Base-by-base conservation (phyloP, 805 yeast genomes). In the Lipomyces orientalis region DNA sequence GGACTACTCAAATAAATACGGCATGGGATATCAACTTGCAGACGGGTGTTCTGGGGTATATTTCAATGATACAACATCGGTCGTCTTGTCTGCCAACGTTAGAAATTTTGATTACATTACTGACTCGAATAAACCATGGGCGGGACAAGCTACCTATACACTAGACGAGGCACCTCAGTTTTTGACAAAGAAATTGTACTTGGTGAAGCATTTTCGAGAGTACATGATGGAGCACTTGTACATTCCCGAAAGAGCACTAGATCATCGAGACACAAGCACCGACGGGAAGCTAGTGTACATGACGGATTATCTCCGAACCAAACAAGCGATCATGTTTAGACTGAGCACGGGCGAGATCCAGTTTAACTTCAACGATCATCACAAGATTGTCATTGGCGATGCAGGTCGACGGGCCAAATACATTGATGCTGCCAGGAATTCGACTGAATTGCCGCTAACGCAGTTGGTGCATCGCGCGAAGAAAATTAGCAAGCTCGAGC, bases 351-450 rank as follows among this genome's bases (percentile, higher is more conserved):
- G 97, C 25, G 88, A 92, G 54, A 87, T 90, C 79, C 99, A 95
- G 79, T 93, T 93, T 81, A 95, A 95, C 80, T 95, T 95, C 80
- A 90, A 90, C 77, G 98, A 95, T 79, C 99, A 95, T 76, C 93
- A 90, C 79, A 95, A 95, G 79, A 80, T 93, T 64, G 88, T 96
- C 67, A 78, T 94, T 52, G 89, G 93, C 56, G 88, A 88, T 73
- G 82, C 86, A 64, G 98, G 97, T 29, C 83, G 85, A 68, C 86
- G 87, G 57, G 84, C 94, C 22, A 90, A 96, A 34, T 92, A 92
- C 74, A 88, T 94, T 62, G 90, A 79, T 4, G 62, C 82, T 64
- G 87, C 81, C 71, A 79, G 75, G 65, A 82, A 80, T 61, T 60
- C 81, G 43, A 35, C 33, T 7, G 65, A 52, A 6, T 51, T 64